Conservation (phyloP, 2,329 filamentous ascomycete genomes). For the Pseudogymnoascus destructans region DNA sequence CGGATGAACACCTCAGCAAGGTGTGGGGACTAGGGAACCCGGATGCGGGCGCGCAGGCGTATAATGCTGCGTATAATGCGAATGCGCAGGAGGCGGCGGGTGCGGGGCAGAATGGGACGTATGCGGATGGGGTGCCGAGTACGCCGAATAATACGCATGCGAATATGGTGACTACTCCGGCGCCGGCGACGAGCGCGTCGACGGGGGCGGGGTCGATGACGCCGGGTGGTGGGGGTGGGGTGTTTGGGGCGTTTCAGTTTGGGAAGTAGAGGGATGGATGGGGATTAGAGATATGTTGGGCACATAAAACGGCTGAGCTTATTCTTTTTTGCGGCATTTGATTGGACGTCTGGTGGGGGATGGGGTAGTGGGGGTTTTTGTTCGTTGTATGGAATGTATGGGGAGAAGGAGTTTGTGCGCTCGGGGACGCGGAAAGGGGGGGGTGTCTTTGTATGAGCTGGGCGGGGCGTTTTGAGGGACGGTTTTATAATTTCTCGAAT, state of each 20-base stretch:
- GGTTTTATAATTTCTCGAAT: not conserved
- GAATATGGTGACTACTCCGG: slow-evolving; percentile 32
- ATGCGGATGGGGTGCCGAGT: slow-evolving; percentile 39
- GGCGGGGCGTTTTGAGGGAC: not conserved
- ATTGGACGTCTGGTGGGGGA: not conserved
- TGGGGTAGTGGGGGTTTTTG: not conserved
- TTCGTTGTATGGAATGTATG: not conserved
- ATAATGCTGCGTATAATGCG: slow-evolving; percentile 26
- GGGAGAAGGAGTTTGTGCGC: not conserved
- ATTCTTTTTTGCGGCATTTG: not conserved
- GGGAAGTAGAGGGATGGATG: slow-evolving; percentile 13
- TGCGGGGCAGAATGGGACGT: slow-evolving; percentile 42
- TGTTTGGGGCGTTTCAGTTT: slow-evolving; percentile 56
- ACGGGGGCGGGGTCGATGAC: slow-evolving; percentile 58
- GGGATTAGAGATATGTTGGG: not conserved
- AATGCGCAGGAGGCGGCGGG: slow-evolving; percentile 33
- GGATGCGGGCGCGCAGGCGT: slow-evolving; percentile 37
- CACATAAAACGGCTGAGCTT: slow-evolving; percentile 1
- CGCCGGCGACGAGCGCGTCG: slow-evolving; percentile 39
- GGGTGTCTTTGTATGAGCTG: not conserved
- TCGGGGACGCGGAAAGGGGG: not conserved
- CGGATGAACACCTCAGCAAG: slow-evolving; percentile 72
- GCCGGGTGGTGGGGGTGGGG: slow-evolving; percentile 59
- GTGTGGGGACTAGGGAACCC: slow-evolving; percentile 81
- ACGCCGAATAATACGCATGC: slow-evolving; percentile 61